Evolutionary conservation across 257 asterid genomes (phyloP).

Genomic region (Thymus mandschuricus): DNA sequence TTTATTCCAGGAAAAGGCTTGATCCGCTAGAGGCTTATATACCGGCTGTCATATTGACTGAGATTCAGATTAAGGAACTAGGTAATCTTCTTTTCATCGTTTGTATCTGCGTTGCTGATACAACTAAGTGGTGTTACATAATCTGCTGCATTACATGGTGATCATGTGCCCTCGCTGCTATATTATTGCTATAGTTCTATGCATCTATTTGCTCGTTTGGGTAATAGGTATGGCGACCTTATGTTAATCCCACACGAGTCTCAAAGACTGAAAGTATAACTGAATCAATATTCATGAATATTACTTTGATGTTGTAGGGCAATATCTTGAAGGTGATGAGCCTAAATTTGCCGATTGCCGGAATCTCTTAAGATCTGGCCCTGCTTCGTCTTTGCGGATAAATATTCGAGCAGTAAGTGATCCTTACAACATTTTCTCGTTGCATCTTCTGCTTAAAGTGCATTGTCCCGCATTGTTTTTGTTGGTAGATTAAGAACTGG

Average conservation of each 20-base stretch:
- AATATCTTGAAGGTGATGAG: slow-evolving; percentile 61
- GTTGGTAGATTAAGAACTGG: neutral
- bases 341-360: slow-evolving; percentile 84
- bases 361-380: slow-evolving; percentile 83
- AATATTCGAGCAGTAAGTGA: slow-evolving; percentile 90
- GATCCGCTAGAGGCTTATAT: slow-evolving; percentile 90
- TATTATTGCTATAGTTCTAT: neutral
- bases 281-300: slow-evolving; percentile 23
- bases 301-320: slow-evolving; percentile 43
- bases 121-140: neutral
- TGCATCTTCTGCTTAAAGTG: neutral
- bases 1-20: slow-evolving; percentile 77
- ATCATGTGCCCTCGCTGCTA: neutral
- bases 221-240: neutral
- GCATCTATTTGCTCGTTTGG: neutral
- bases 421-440: neutral
- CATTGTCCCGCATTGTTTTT: neutral
- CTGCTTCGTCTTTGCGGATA: slow-evolving; percentile 90
- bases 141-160: neutral
- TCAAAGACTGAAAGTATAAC: neutral
- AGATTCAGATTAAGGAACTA: slow-evolving; percentile 84
- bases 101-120: neutral
- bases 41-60: slow-evolving; percentile 89
- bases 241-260: neutral
- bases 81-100: slow-evolving; percentile 45